Percentiles rank a stretch among this genome's conserved stretches.
Conservation (phyloP, 495 filamentous ascomycete genomes). For the Physcia stellaris region DNA sequence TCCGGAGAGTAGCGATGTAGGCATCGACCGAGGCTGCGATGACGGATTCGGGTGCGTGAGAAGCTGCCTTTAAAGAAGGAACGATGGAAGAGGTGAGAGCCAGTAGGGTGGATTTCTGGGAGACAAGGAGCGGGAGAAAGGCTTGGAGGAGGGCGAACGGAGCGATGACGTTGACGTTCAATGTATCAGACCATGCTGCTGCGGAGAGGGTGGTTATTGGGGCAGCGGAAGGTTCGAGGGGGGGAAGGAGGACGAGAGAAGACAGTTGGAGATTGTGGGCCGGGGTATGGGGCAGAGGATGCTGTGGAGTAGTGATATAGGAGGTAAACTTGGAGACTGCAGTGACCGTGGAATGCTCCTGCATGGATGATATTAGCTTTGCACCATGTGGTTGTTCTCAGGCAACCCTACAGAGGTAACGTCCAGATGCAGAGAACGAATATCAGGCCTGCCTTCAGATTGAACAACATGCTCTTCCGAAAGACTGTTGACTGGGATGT, state of each 20-base stretch:
- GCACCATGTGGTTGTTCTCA: constrained; percentile 29
- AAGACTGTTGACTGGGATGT: constrained; percentile 60
- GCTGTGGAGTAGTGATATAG: constrained; percentile 57
- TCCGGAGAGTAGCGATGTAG: constrained; percentile 62
- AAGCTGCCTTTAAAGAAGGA: constrained; percentile 67
- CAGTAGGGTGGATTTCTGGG: constrained; percentile 45
- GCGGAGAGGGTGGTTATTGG: constrained; percentile 73
- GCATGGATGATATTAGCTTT: constrained; percentile 48
- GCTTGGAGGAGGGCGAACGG: constrained; percentile 76
- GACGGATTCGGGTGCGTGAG: constrained; percentile 69
- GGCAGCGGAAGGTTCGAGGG: constrained; percentile 47
- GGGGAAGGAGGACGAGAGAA: constrained; percentile 61
- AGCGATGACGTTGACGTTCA: constrained; percentile 86
- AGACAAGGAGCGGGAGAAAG: constrained; percentile 67
- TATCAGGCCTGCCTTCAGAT: constrained; percentile 60
- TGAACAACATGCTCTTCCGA: constrained; percentile 76
- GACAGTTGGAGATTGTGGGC: constrained; percentile 61
- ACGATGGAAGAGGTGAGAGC: constrained; percentile 78
- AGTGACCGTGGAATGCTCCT: no score
- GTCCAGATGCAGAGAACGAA: constrained; percentile 71
- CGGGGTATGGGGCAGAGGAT: constrained; percentile 55
- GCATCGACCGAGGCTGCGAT: constrained; percentile 64
- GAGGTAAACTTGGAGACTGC: constrained; percentile 39
- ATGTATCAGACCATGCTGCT: constrained; percentile 69
- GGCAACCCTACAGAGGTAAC: constrained; percentile 48